A percentile compares a stretch with the other conserved stretches of the same genome.
Conservation (phyloP, 2,329 filamentous ascomycete species). For the Sclerotinia spermophila region DNA sequence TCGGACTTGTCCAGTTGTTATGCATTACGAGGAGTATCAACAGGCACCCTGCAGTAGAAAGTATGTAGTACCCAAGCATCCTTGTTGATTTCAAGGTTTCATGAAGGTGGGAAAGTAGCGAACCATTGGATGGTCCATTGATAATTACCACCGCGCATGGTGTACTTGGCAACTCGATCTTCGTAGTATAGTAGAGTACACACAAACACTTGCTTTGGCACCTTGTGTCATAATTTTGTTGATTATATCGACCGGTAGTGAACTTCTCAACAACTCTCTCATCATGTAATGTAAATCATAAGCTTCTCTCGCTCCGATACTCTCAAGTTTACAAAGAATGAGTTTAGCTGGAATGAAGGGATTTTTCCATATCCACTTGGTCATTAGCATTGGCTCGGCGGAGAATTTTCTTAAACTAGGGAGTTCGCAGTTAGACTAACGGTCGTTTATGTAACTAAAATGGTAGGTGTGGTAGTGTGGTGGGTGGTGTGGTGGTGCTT, state of each 20-base stretch:
- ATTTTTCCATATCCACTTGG: not conserved
- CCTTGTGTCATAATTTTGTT: too few species aligned
- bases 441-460: not conserved
- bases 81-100: not conserved
- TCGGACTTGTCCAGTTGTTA: not conserved
- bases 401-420: not conserved
- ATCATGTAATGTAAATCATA: too few species aligned
- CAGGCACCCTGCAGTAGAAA: not conserved
- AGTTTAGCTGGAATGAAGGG: not conserved
- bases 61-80: not conserved
- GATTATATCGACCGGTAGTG: too few species aligned
- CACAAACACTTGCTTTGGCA: not conserved
- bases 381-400: not conserved
- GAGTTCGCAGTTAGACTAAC: not conserved
- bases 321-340: not conserved
- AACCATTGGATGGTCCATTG: not conserved
- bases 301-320: not conserved
- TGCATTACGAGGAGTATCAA: not conserved
- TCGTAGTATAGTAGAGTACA: not conserved
- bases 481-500: too few species aligned
- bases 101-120: not conserved
- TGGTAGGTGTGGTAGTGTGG: not conserved
- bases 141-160: not conserved
- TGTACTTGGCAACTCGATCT: not conserved
- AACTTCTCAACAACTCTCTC: too few species aligned